These are phyloP conservation scores for Trichoderma atrobrunneum DNA, from an alignment of 2,329 filamentous ascomycete genomes.

Conservation along the genomic window DNA sequence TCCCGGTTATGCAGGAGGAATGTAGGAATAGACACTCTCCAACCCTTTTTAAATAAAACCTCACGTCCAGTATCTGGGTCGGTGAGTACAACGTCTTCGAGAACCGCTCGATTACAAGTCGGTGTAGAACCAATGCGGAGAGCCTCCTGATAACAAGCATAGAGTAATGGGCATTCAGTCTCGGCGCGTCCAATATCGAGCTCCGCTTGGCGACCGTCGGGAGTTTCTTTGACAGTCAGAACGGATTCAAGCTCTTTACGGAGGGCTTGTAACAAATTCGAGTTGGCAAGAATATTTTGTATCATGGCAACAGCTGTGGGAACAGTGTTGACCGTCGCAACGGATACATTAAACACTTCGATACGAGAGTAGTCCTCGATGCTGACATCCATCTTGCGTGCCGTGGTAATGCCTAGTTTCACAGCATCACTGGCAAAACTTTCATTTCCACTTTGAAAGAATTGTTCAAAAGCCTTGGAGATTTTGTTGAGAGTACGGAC, in stretches of 20 bases:
- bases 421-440: neutral
- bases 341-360: neutral
- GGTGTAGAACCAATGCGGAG: neutral
- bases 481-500: neutral
- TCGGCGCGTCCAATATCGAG: neutral
- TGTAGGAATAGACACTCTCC: neutral
- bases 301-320: neutral
- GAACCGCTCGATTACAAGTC: neutral
- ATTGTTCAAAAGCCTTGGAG: neutral
- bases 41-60: neutral
- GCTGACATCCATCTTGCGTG: neutral
- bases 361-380: neutral
- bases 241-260: neutral
- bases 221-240: neutral
- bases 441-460: neutral
- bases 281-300: neutral
- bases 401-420: neutral
- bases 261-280: neutral
- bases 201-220: neutral
- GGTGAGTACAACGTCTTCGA: conserved; percentile 1
- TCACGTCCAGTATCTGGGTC: neutral
- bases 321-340: conserved; percentile 4
- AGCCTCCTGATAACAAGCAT: conserved; percentile 1
- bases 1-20: neutral
- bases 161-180: neutral